phyloP scores from a whole-genome alignment of 2,329 filamentous ascomycete genomes.

The Colletotrichum spaethianum region DNA sequence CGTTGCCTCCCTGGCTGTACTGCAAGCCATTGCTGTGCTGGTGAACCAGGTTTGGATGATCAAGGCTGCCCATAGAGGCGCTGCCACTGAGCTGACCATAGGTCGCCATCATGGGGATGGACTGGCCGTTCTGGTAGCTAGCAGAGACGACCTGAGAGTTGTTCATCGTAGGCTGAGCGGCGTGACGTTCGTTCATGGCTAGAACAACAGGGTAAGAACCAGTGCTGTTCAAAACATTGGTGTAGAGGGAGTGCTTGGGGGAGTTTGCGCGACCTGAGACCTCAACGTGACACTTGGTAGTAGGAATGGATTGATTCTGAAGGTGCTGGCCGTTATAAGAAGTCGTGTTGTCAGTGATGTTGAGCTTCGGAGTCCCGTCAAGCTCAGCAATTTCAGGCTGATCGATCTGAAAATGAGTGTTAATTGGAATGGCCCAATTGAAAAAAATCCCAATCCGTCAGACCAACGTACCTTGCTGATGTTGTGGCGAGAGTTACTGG shows the following conservation, averaged over 20 bases:
- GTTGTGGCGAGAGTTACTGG: neutral
- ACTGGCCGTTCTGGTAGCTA: neutral
- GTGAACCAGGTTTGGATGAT: constrained; percentile 7
- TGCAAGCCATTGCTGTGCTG: constrained; percentile 3
- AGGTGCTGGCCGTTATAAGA: neutral
- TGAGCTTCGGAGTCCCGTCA: neutral
- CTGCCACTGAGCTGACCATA: constrained; percentile 28
- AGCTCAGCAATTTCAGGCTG: constrained; percentile 14
- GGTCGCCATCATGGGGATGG: neutral
- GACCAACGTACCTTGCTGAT: constrained; percentile 5
- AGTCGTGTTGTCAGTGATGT: neutral
- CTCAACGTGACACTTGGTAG: too few relatives aligned
- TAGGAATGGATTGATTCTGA: neutral
- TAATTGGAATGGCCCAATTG: neutral
- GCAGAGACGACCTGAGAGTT: neutral
- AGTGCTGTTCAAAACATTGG: neutral
- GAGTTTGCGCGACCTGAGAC: neutral
- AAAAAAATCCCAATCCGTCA: neutral
- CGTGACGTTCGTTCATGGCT: neutral
- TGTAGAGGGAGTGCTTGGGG: neutral
- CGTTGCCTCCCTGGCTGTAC: neutral
- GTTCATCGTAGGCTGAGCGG: neutral
- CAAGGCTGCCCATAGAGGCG: constrained; percentile 28
- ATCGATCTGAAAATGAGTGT: neutral
- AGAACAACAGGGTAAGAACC: neutral